Percentiles rank a stretch among this genome's conserved stretches.
Evolutionary conservation across 2,329 filamentous ascomycete genomes (phyloP).

Genomic region (Fusarium albosuccineum): DNA sequence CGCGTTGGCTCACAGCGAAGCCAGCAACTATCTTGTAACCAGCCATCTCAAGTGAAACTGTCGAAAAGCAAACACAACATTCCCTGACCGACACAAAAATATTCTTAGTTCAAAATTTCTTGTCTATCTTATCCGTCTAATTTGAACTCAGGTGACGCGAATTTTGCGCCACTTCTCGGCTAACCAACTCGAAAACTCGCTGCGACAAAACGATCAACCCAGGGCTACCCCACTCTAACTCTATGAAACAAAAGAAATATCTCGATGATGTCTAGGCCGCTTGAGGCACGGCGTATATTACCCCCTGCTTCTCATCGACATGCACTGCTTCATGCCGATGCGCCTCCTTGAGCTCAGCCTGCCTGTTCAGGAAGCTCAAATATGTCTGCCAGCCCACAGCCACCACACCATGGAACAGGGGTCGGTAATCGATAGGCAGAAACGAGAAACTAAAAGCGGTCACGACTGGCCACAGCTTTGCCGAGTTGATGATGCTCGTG

Average conservation of each 20-base stretch:
- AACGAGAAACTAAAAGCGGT: constrained; percentile 91
- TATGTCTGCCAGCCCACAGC: constrained; percentile 96
- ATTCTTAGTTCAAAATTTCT: too few species aligned
- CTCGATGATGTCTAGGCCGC: constrained; percentile 10
- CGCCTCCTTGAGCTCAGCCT: constrained; percentile 66
- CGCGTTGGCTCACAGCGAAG: too few species aligned
- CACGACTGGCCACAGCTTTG: constrained; percentile 89
- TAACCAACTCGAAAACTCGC: too few species aligned
- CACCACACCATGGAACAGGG: constrained; percentile 82
- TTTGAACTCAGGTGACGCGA: too few species aligned
- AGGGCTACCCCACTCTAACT: too few species aligned
- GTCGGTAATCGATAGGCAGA: constrained; percentile 81
- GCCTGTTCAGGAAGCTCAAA: constrained; percentile 82
- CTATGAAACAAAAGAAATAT: not conserved
- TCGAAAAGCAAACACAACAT: too few species aligned
- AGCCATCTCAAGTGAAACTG: too few species aligned
- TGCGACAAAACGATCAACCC: too few species aligned
- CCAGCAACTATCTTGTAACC: too few species aligned
- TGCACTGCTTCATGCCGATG: constrained; percentile 8
- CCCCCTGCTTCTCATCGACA: not conserved
- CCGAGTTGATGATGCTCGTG: constrained; percentile 79
- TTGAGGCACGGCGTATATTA: constrained; percentile 8
- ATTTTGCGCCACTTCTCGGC: too few species aligned
- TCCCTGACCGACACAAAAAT: too few species aligned
- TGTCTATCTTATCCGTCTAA: too few species aligned